These are phyloP conservation scores for Chaetomiaceae sp. DNA, from an alignment of 2,329 filamentous ascomycete genomes.

Conservation along the genomic window DNA sequence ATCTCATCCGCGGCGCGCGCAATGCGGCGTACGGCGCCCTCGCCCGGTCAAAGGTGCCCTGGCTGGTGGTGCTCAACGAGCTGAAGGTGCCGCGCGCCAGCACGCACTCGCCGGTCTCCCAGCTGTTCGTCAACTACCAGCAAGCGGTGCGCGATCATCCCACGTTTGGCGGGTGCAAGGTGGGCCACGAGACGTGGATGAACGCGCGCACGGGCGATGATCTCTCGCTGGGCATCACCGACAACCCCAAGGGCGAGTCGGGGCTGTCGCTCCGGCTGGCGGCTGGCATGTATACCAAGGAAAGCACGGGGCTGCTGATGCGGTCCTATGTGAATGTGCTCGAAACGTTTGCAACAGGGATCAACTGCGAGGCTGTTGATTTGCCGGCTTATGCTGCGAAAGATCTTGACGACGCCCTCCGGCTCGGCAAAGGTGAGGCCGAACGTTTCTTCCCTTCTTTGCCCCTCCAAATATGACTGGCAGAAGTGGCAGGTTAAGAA, in stretches of 20 bases:
- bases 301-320: slow-evolving; percentile 19
- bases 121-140: slow-evolving; percentile 36
- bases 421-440: too few species aligned
- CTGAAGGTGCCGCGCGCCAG: slow-evolving; percentile 38
- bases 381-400: too few species aligned
- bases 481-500: too few species aligned
- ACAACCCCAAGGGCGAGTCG: slow-evolving; percentile 15
- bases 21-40: slow-evolving; percentile 34
- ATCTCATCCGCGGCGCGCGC: slow-evolving; percentile 26
- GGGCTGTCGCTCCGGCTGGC: slow-evolving; percentile 25
- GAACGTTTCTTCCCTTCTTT: too few species aligned
- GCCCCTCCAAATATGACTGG: too few species aligned
- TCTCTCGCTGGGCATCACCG: slow-evolving; percentile 25
- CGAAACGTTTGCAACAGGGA: too few species aligned
- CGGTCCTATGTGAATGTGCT: too few species aligned
- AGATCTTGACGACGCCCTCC: too few species aligned
- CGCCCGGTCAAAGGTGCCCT: slow-evolving; percentile 41
- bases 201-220: too few species aligned
- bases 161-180: slow-evolving; percentile 18
- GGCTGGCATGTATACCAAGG: slow-evolving; percentile 29
- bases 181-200: too few species aligned
- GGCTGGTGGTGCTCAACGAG: slow-evolving; percentile 43
- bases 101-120: slow-evolving; percentile 43
- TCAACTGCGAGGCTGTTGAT: too few species aligned
- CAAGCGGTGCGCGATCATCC: slow-evolving; percentile 22